Evolutionary conservation across 257 asterid species (phyloP).

Genomic region (Petunia secreta): DNA sequence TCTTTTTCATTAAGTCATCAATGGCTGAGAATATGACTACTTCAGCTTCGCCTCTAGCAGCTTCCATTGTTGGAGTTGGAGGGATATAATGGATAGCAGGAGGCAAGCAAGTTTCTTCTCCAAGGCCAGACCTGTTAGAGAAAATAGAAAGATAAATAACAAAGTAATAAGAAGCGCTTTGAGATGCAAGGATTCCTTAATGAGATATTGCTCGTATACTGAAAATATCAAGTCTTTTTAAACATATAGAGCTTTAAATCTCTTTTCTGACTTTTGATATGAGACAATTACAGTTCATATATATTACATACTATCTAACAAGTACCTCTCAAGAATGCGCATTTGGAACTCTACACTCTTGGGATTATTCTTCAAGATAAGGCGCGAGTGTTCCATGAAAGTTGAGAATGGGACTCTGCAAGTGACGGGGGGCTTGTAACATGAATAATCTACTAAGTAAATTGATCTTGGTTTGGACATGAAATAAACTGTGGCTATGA

Average conservation of each 20-base stretch:
- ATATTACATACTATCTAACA: too few species aligned
- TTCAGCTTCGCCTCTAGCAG: slow-evolving; percentile 54
- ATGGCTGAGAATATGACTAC: slow-evolving; percentile 19
- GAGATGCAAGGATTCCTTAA: neutral
- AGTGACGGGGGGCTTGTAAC: slow-evolving; percentile 58
- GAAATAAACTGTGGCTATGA: slow-evolving; percentile 47
- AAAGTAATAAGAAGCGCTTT: neutral
- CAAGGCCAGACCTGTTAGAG: slow-evolving; percentile 55
- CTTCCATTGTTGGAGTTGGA: slow-evolving; percentile 53
- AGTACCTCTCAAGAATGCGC: slow-evolving; percentile 52
- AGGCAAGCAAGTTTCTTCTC: slow-evolving; percentile 61
- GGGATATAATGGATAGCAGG: slow-evolving; percentile 60
- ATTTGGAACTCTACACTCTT: slow-evolving; percentile 59
- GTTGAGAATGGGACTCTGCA: slow-evolving; percentile 57
- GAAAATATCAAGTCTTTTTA: neutral
- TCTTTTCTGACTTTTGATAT: neutral
- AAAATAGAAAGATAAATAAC: neutral
- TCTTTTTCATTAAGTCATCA: slow-evolving; percentile 40
- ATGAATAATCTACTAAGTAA: slow-evolving; percentile 16
- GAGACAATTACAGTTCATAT: slow-evolving; percentile 1
- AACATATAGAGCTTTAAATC: neutral
- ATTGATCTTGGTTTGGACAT: slow-evolving; percentile 55
- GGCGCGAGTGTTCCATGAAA: slow-evolving; percentile 41
- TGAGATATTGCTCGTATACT: neutral
- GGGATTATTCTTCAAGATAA: too few species aligned